Evolutionary conservation across 176 grass and related monocot genomes (phyloP).

Genomic region (Rhynchospora breviuscula): DNA sequence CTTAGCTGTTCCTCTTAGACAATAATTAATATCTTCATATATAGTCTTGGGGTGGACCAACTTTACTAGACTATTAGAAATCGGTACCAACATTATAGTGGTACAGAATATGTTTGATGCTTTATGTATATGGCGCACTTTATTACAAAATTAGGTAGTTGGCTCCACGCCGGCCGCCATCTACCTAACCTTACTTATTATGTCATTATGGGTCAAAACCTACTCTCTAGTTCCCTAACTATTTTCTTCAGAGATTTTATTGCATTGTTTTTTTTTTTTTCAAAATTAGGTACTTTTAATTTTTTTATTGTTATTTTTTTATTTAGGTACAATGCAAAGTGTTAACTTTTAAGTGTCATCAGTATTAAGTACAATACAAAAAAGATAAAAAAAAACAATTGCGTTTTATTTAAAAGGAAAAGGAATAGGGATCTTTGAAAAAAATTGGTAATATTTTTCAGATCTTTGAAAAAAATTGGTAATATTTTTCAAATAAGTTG

Average conservation of each 20-base stretch:
- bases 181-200: neutral
- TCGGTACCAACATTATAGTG: neutral
- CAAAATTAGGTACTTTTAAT: neutral
- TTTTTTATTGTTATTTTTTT: too few species aligned
- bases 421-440: neutral
- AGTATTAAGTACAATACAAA: neutral
- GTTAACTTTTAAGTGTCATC: too few species aligned
- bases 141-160: neutral
- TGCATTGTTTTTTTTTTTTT: neutral
- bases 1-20: neutral
- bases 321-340: neutral
- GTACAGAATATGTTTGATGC: neutral
- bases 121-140: neutral
- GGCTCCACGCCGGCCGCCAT: neutral
- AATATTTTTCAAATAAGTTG: neutral
- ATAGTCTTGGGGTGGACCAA: neutral
- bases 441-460: neutral
- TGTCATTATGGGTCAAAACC: neutral
- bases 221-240: neutral
- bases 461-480: too few species aligned
- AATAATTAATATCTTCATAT: neutral
- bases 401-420: neutral
- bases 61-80: neutral
- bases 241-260: neutral
- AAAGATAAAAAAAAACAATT: neutral